Percentiles rank a stretch among this genome's conserved stretches.
Evolutionary conservation across 192 early-diverging fungal species (phyloP).

Genomic region (Coemansia sp.): DNA sequence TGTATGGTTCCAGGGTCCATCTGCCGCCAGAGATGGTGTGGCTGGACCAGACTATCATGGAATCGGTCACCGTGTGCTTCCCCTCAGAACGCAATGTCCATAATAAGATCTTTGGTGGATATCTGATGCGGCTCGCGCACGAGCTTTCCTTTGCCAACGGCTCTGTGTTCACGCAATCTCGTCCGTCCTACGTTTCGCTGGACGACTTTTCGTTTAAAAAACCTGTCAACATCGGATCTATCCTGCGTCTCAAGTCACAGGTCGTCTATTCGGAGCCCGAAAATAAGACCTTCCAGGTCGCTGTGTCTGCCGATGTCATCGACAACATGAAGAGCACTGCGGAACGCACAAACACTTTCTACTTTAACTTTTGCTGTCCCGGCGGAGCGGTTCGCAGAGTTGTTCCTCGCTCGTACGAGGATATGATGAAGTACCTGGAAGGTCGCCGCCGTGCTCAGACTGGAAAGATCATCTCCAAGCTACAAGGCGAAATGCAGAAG

Average conservation of each 20-base stretch:
- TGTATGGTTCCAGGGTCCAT: slow-evolving; percentile 24
- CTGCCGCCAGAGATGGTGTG: slow-evolving; percentile 62
- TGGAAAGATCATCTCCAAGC: slow-evolving; percentile 50
- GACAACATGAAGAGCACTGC: slow-evolving; percentile 62
- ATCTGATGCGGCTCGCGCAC: slow-evolving; percentile 82
- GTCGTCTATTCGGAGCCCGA: slow-evolving; percentile 73
- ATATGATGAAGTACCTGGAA: slow-evolving; percentile 80
- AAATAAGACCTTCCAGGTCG: slow-evolving; percentile 66
- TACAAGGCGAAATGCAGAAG: slow-evolving; percentile 46
- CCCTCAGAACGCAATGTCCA: slow-evolving; percentile 85
- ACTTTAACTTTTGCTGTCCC: slow-evolving; percentile 75
- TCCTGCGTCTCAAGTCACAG: slow-evolving; percentile 74
- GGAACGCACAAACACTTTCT: slow-evolving; percentile 84
- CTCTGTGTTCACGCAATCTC: slow-evolving; percentile 63
- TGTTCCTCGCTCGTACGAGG: slow-evolving; percentile 80
- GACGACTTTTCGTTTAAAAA: slow-evolving; percentile 80
- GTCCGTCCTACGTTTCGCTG: slow-evolving; percentile 64
- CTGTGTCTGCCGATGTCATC: slow-evolving; percentile 74
- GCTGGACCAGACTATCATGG: slow-evolving; percentile 78
- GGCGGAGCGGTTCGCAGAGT: slow-evolving; percentile 57
- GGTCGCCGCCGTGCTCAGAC: slow-evolving; percentile 64
- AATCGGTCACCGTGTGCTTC: slow-evolving; percentile 67
- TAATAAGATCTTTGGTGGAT: slow-evolving; percentile 76
- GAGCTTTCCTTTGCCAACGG: slow-evolving; percentile 84
- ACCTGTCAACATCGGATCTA: slow-evolving; percentile 81